phyloP scores from a whole-genome alignment of 2,329 filamentous ascomycete species.

The Fusarium anguioides region DNA sequence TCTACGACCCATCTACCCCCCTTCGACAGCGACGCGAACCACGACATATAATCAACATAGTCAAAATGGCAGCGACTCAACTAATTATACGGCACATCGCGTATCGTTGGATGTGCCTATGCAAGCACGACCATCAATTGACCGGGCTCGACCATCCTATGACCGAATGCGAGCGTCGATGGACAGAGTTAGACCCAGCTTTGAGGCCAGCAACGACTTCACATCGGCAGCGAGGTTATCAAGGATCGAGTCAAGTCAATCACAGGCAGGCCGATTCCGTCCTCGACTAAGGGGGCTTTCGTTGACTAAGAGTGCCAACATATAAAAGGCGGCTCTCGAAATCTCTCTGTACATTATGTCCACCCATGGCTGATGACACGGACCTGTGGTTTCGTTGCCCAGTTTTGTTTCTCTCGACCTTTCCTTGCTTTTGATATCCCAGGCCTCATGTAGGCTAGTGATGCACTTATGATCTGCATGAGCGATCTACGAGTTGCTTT shows the following conservation, averaged over 20 bases:
- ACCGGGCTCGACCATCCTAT: slow-evolving; percentile 83
- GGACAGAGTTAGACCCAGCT: slow-evolving; percentile 85
- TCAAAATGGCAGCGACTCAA: slow-evolving; percentile 93
- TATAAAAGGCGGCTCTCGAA: slow-evolving; percentile 43
- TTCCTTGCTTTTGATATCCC: slow-evolving; percentile 53
- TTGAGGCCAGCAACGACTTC: slow-evolving; percentile 89
- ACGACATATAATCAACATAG: slow-evolving; percentile 81
- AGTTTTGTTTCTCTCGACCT: slow-evolving; percentile 24
- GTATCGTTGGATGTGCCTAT: slow-evolving; percentile 65
- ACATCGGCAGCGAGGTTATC: slow-evolving; percentile 88
- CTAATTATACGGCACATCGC: slow-evolving; percentile 81
- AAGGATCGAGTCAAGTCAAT: slow-evolving; percentile 81
- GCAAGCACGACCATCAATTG: slow-evolving; percentile 66
- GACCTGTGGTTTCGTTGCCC: slow-evolving; percentile 39
- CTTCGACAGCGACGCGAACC: slow-evolving; percentile 82
- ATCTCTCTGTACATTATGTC: slow-evolving; percentile 48
- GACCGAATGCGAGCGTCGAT: slow-evolving; percentile 88
- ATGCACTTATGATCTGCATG: slow-evolving; percentile 61
- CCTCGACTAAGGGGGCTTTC: slow-evolving; percentile 57
- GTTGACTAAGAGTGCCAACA: slow-evolving; percentile 55
- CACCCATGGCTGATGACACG: slow-evolving; percentile 33
- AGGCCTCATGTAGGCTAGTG: slow-evolving; percentile 47
- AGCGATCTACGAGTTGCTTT: slow-evolving; percentile 58
- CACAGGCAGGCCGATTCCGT: slow-evolving; percentile 50
- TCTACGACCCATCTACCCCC: slow-evolving; percentile 90